Evolutionary conservation across 176 grass and related monocot species (phyloP), one percentile per base, ranked within the genome.

Genomic region (Carex littledalei): DNA sequence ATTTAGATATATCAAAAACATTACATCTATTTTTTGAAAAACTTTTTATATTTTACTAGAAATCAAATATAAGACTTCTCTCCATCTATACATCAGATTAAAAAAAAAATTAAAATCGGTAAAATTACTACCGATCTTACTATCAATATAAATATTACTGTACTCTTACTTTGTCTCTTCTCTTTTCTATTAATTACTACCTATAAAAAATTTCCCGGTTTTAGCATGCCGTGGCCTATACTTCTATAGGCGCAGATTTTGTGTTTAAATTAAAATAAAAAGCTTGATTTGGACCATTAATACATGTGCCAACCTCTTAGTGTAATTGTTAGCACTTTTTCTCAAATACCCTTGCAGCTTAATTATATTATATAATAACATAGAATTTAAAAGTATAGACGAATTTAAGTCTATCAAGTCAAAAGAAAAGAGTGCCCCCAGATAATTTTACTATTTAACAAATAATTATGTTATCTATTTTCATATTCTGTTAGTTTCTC

Each of bases 161-260:
- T 26, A 26, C 0, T 26, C 26, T 26, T 26, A 26, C 26, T 26
- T 26, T 26, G 0, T 26, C 26, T 26, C 26, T 26, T 1, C 26
- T 26, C 0, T 26, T 26, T 26, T 26, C 26, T 26, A 26, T 26
- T 26, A 26, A 26, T 26, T 26, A 34, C 32, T 34, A 3, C 32
- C 0, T 3, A 67, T 49, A 64, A 49, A 29, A 24, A 26, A 26
- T 26, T 26, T 26, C 26, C 26, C 59, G n/a, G 47, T 53, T 83
- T 67, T 49, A 83, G 80, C 80, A 83, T 83, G n/a, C 80, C 37
- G 39, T 83, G 80, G 22, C 80, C 80, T 83, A 83, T 83, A 45
- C 10, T 67, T 54, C 37, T 67, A 83, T 62, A 21, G 80, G 43
- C 21, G 39, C 37, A 63, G 0, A 16, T 31, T 6, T 49, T 66